Evolutionary conservation across 2,329 filamentous ascomycete species (phyloP), one percentile per base, ranked within the genome.

Genomic region (Pseudogymnoascus sp.): DNA sequence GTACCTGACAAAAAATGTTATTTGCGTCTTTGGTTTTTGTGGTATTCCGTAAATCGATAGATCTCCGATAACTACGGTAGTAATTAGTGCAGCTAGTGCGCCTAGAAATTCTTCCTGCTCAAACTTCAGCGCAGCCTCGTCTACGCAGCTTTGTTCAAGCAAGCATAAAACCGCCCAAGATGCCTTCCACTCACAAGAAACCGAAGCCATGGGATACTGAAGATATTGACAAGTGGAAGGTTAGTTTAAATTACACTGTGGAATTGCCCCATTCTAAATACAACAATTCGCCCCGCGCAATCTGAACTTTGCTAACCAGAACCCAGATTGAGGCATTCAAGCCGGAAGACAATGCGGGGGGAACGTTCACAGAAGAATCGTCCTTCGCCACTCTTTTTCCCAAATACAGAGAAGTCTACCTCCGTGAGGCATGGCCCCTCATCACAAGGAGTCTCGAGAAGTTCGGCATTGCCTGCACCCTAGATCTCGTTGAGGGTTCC

Each of bases 141-240:
- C 55, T 36, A 10, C 36, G 31, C 55, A 52, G 36, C 55, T 27
- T 39, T 39, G 55, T 59, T 39, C 31, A 37, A n/a, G 21, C 25
- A 25, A 29, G n/a, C 6, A 59, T 39, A 13, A 59, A 25, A 59
- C 25, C 60, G 29, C 55, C 37, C 66, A 72, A 68, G 42, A 92
- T 96, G 92, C 91, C 92, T 65, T 94, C 90, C 31, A 96, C 88
- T 67, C 86, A 96, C 77, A 89, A 96, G 65, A 88, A 84, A 68
- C 90, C 95, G 2, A 96, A 96, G 75, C 89, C 91, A 61, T 95
- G 92, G 92, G 92, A 97, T 71, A 96, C 92, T 62, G 92, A 96
- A 65, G 94, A 97, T 71, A 90, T 97, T 67, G 93, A 97, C 78
- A 96, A 97, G 75, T 97, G 92, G 92, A 93, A 92, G 80, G 86